Conservation (phyloP, 805 yeast genomes). For the Saturnispora serradocipensis region DNA sequence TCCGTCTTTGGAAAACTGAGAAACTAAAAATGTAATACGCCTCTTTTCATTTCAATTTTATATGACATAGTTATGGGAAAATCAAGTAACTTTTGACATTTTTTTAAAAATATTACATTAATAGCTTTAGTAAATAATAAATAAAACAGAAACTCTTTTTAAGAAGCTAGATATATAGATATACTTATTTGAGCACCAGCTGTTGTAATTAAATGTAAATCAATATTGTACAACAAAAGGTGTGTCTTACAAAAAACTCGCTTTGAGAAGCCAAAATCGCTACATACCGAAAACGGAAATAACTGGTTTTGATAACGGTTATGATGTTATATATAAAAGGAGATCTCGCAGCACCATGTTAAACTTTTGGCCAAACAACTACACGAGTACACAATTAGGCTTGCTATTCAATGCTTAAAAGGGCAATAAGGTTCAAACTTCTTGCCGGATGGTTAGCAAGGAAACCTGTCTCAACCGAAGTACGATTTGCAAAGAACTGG, state of each 20-base stretch:
- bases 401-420: neutral
- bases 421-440: neutral
- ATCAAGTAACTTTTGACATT: too few species aligned
- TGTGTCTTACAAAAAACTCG: neutral
- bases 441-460: neutral
- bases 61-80: too few species aligned
- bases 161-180: too few species aligned
- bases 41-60: too few species aligned
- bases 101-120: too few species aligned
- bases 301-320: neutral
- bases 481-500: neutral
- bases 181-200: too few species aligned
- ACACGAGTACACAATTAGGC: neutral
- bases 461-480: neutral
- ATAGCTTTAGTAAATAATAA: too few species aligned
- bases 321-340: neutral
- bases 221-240: neutral
- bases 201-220: too few species aligned
- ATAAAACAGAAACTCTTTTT: too few species aligned
- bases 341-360: neutral
- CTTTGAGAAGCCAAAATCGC: neutral
- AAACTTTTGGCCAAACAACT: neutral
- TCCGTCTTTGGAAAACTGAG: too few species aligned
- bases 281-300: neutral
- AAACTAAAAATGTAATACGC: too few species aligned